Conservation (phyloP, 768 basidiomycete genomes). For the Leccinum incarnatum region DNA sequence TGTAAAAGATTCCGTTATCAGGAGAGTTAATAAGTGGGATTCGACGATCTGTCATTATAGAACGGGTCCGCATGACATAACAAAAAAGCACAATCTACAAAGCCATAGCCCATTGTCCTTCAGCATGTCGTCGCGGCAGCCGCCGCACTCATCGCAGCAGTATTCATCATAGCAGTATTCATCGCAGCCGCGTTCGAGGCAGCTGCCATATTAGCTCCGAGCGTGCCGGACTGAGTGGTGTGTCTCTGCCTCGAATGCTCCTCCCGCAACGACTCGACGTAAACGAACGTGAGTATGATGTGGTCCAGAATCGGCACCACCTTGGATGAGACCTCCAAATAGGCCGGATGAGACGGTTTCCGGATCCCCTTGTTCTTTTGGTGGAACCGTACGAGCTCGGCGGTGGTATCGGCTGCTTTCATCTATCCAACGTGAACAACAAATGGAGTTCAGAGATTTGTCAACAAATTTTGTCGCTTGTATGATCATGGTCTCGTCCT, state of each 20-base stretch:
- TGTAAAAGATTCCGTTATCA: too few species aligned
- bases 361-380: conserved; percentile 21
- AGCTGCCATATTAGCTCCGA: neutral
- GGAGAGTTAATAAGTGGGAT: neutral
- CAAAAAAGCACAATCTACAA: neutral
- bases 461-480: neutral
- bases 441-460: neutral
- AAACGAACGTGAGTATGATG: conserved; percentile 28
- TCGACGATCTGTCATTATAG: neutral
- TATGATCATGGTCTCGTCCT: neutral
- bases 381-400: conserved; percentile 24
- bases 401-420: conserved; percentile 16
- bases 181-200: too few species aligned
- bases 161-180: too few species aligned
- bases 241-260: neutral
- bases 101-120: neutral
- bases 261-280: conserved; percentile 19
- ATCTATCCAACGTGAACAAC: conserved; percentile 7
- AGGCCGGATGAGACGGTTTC: conserved; percentile 20
- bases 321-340: conserved; percentile 19
- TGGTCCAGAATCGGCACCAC: conserved; percentile 24
- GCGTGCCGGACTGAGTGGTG: neutral
- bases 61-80: neutral
- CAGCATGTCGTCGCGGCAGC: neutral
- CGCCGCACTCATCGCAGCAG: too few species aligned